These are phyloP conservation scores for Exophiala phaeomuriformis DNA, from an alignment of 2,329 filamentous ascomycete species.

Conservation along the genomic window DNA sequence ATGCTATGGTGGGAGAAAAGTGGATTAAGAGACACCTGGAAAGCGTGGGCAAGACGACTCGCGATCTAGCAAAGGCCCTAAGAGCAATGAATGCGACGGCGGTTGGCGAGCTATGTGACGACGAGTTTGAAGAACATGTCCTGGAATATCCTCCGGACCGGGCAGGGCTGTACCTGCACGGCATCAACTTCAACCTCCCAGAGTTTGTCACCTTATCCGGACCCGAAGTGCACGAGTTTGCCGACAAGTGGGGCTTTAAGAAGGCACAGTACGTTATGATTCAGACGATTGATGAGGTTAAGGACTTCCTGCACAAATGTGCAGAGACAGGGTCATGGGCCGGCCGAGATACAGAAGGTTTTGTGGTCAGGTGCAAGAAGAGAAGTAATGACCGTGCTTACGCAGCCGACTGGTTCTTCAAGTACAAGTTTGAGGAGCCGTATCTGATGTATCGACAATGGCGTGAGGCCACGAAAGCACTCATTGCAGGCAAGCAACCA, in stretches of 20 bases:
- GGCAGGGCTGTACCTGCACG: constrained; percentile 89
- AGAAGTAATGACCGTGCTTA: constrained; percentile 41
- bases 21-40: constrained; percentile 76
- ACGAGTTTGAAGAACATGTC: constrained; percentile 94
- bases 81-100: constrained; percentile 80
- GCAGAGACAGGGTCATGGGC: constrained; percentile 85
- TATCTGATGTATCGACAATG: constrained; percentile 99
- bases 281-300: constrained; percentile 65
- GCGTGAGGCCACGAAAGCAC: constrained; percentile 88
- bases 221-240: constrained; percentile 77
- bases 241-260: constrained; percentile 86
- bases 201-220: constrained; percentile 83
- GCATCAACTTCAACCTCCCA: constrained; percentile 91
- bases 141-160: constrained; percentile 75
- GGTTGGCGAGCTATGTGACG: constrained; percentile 92
- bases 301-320: constrained; percentile 71
- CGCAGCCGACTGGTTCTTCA: constrained; percentile 92
- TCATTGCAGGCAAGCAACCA: constrained; percentile 69
- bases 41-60: constrained; percentile 66
- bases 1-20: constrained; percentile 73
- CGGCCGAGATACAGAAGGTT: constrained; percentile 90
- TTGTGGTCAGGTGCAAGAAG: constrained; percentile 84
- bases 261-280: constrained; percentile 76
- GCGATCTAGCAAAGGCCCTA: constrained; percentile 69
- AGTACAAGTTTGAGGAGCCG: constrained; percentile 98